Conservation (phyloP, 140 eudicot species). For the Stevia rebaudiana region DNA sequence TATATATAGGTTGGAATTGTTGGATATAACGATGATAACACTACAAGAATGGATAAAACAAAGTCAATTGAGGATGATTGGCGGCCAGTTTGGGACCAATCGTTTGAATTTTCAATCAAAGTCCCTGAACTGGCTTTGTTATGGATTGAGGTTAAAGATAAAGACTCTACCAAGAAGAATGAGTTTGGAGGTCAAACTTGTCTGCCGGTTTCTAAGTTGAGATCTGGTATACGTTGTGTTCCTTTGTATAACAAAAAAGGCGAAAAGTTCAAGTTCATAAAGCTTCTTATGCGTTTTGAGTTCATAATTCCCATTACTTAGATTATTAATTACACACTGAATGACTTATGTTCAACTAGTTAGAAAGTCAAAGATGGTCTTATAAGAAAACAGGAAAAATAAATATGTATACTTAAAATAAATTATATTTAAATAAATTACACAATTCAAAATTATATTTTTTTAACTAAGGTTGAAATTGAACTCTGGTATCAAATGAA, state of each 20-base stretch:
- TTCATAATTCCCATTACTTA: conserved; percentile 25
- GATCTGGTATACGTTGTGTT: conserved; percentile 62
- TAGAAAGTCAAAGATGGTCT: neutral
- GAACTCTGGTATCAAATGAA: too few relatives aligned
- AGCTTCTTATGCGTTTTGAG: conserved; percentile 65
- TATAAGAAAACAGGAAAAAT: too few relatives aligned
- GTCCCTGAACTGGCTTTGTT: conserved; percentile 72
- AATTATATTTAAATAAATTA: too few relatives aligned
- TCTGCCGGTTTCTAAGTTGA: conserved; percentile 53
- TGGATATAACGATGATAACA: conserved; percentile 48
- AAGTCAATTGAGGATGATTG: conserved; percentile 43
- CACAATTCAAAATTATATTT: too few relatives aligned
- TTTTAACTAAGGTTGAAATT: too few relatives aligned
- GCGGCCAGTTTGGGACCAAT: conserved; percentile 62
- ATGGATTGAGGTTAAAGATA: conserved; percentile 48
- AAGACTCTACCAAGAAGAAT: conserved; percentile 33
- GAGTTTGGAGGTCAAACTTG: conserved; percentile 88
- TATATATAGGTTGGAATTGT: conserved; percentile 55
- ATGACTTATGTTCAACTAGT: neutral
- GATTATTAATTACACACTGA: conserved; percentile 10
- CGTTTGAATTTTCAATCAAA: conserved; percentile 50
- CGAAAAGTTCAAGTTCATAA: conserved; percentile 45
- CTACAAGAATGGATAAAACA: conserved; percentile 28
- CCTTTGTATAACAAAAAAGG: conserved; percentile 49
- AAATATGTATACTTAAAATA: too few relatives aligned